A percentile compares a stretch with the other conserved stretches of the same genome.
phyloP scores from a whole-genome alignment of 192 early-diverging fungal species.

The Mortierella hygrophila region DNA sequence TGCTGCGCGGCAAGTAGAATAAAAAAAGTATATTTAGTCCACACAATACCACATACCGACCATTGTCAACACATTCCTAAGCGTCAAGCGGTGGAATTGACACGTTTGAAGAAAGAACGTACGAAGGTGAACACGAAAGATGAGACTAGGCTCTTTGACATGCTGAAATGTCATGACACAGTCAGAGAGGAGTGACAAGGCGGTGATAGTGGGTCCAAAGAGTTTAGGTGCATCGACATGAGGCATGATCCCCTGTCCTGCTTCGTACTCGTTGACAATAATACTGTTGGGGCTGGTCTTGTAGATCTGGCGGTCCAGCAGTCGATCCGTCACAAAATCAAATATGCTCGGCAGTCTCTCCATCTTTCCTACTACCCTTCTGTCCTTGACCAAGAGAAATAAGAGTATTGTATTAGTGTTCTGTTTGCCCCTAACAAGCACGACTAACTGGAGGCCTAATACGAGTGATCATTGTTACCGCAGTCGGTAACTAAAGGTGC shows the following conservation, averaged over 20 bases:
- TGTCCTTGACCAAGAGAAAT: constrained; percentile 19
- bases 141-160: constrained; percentile 33
- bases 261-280: constrained; percentile 76
- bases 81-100: background rate
- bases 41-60: no score
- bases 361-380: constrained; percentile 65
- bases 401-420: background rate
- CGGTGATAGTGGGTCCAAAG: constrained; percentile 73
- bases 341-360: constrained; percentile 66
- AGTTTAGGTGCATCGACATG: constrained; percentile 64
- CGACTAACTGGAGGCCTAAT: background rate
- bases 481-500: constrained; percentile 72
- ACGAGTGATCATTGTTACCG: constrained; percentile 46
- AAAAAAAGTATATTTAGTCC: background rate
- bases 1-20: constrained; percentile 35
- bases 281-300: constrained; percentile 62
- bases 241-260: constrained; percentile 73
- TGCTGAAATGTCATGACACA: constrained; percentile 77
- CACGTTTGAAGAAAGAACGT: constrained; percentile 18
- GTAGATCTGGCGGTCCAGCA: constrained; percentile 58
- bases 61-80: background rate
- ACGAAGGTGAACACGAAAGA: constrained; percentile 55
- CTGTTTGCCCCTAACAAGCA: background rate
- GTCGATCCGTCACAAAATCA: constrained; percentile 58
- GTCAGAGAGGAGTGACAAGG: constrained; percentile 70